Evolutionary conservation across 1,284 basidiomycete genomes (phyloP), one percentile per base, ranked within the genome.

Genomic region (Marasmius fiardii): DNA sequence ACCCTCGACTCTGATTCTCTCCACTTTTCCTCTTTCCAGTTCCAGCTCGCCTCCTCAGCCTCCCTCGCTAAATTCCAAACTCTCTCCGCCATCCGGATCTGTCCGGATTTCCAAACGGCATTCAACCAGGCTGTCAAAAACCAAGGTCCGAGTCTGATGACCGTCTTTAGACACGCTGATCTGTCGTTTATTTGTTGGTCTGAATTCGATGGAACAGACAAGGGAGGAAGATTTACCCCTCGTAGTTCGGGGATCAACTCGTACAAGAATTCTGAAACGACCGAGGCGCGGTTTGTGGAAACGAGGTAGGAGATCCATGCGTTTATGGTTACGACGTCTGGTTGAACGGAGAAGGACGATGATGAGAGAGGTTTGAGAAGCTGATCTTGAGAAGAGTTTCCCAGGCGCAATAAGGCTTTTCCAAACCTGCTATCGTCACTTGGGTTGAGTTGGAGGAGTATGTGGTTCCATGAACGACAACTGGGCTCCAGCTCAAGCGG

Each of bases 1-100:
- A n/a, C n/a, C n/a, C n/a, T n/a, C n/a, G n/a, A n/a, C n/a, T n/a
- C n/a, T n/a, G n/a, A n/a, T n/a, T n/a, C n/a, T n/a, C n/a, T n/a
- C n/a, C n/a, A n/a, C n/a, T n/a, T 52, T 4, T 48, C 54, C 39
- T 56, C 55, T 10, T 57, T 58, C 3, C 61, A 63, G 24, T 64
- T 45, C 78, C 81, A 81, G 57, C 84, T 87, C 12, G 68, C 68
- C n/a, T 64, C 67, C 63, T 87, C 83, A 0, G 81, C 83, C 54
- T 74, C 66, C 61, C 77, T 76, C 5, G 81, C 85, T 12, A 86
- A 70, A 6, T 75, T 63, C 80, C 87, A 92, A 0, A 91, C 74
- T 11, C 81, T 75, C 62, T 87, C 83, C 0, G 85, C 83, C 1
- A 85, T 68, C 0, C 80, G 79, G 0, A 77, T 79, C 58, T 72